These are phyloP conservation scores for Trametes punicea DNA, from an alignment of 768 basidiomycete species.

Conservation along the genomic window DNA sequence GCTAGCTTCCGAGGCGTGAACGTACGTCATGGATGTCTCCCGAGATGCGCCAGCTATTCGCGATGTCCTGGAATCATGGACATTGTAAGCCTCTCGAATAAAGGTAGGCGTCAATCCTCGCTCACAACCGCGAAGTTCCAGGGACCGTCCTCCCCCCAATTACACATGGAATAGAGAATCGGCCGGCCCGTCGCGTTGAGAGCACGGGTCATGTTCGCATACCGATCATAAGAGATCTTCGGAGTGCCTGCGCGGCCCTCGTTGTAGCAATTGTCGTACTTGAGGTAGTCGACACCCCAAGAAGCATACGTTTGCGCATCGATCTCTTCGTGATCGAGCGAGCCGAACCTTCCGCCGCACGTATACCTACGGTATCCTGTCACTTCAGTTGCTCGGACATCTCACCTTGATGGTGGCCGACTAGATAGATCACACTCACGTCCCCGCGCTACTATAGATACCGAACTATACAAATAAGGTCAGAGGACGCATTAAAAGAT, in stretches of 20 bases:
- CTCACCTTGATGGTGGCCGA: no score
- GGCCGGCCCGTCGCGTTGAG: conserved; percentile 38
- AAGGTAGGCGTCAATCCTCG: not conserved
- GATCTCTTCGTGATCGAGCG: conserved; percentile 38
- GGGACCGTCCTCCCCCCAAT: conserved; percentile 40
- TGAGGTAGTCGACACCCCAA: conserved; percentile 39
- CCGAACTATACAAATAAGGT: conserved; percentile 27
- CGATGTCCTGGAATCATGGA: conserved; percentile 23
- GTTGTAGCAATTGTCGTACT: conserved; percentile 43
- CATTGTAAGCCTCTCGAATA: not conserved
- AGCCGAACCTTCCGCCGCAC: conserved; percentile 37
- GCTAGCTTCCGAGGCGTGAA: not conserved
- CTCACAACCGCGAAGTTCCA: conserved; percentile 40
- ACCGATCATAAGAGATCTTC: conserved; percentile 35
- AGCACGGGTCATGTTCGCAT: conserved; percentile 37
- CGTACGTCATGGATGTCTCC: conserved; percentile 32
- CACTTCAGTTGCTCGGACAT: not conserved
- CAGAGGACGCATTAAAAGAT: not conserved
- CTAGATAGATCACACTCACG: conserved; percentile 18
- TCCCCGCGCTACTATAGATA: conserved; percentile 36
- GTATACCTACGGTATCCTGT: conserved; percentile 26
- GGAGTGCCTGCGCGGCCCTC: conserved; percentile 36
- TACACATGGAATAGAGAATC: conserved; percentile 39
- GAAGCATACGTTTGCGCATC: conserved; percentile 40
- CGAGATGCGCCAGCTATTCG: conserved; percentile 32